Conservation (phyloP, 129 eudicot species). For the Calendula officinalis region DNA sequence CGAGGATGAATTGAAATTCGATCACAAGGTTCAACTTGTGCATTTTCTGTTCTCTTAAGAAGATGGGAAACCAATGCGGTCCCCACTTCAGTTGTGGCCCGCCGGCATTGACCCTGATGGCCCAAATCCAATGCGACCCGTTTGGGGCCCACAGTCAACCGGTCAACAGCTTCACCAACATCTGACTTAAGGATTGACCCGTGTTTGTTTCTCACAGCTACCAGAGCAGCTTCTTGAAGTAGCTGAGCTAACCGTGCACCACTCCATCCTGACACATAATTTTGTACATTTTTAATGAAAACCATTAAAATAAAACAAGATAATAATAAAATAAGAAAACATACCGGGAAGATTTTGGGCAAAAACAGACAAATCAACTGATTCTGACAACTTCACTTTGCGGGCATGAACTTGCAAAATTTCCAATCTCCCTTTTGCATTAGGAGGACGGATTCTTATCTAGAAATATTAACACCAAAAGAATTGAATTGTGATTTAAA, state of each 20-base stretch:
- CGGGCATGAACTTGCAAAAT: constrained; percentile 87
- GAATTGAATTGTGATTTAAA: not conserved
- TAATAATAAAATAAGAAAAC: not conserved
- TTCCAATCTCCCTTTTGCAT: constrained; percentile 89
- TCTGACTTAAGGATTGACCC: constrained; percentile 65
- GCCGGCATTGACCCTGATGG: constrained; percentile 86
- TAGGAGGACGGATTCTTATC: constrained; percentile 86
- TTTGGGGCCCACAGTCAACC: constrained; percentile 85
- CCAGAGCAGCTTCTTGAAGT: constrained; percentile 93
- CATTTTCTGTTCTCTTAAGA: constrained; percentile 61
- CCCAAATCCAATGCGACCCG: constrained; percentile 70
- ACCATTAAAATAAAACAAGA: not conserved
- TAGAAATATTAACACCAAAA: constrained; percentile 22
- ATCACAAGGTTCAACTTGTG: constrained; percentile 71
- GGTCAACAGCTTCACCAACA: constrained; percentile 92
- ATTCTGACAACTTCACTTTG: constrained; percentile 77
- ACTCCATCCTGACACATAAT: constrained; percentile 62
- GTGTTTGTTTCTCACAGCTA: constrained; percentile 80
- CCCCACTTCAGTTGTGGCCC: constrained; percentile 86
- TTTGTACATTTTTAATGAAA: too few relatives aligned
- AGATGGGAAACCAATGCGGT: constrained; percentile 82
- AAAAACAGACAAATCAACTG: constrained; percentile 72
- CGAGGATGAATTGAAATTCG: constrained; percentile 89
- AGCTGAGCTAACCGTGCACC: constrained; percentile 97
- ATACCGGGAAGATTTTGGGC: constrained; percentile 90